phyloP scores from a whole-genome alignment of 768 basidiomycete genomes.

The Tylopilus intermedius region DNA sequence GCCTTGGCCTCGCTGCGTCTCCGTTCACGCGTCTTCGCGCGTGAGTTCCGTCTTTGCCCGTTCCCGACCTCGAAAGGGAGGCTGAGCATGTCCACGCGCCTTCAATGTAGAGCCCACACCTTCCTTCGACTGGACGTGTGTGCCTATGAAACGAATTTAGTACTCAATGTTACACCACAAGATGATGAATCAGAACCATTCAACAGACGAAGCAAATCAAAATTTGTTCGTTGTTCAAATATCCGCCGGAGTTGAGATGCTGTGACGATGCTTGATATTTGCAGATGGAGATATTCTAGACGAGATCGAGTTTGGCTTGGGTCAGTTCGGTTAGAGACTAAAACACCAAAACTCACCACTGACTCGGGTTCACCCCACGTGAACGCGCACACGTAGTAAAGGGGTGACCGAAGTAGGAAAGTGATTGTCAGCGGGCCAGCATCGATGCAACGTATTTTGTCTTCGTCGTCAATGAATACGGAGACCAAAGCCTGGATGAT shows the following conservation, averaged over 20 bases:
- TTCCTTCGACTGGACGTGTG: conserved; percentile 31
- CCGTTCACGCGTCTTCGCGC: conserved; percentile 61
- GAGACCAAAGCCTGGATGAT: conserved; percentile 95
- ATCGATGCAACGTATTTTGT: conserved; percentile 80
- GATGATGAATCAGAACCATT: conserved; percentile 41
- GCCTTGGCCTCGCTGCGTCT: conserved; percentile 80
- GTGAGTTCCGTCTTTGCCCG: conserved; percentile 28
- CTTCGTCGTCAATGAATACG: conserved; percentile 89
- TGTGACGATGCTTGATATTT: conserved; percentile 87
- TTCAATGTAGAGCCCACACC: conserved; percentile 29
- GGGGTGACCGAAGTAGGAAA: conserved; percentile 78
- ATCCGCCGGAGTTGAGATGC: conserved; percentile 77
- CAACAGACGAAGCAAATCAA: conserved; percentile 75
- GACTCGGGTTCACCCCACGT: conserved; percentile 96
- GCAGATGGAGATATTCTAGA: conserved; percentile 91
- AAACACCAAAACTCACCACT: conserved; percentile 54
- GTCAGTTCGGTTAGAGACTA: conserved; percentile 32
- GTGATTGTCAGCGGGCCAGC: conserved; percentile 79
- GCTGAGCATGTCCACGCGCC: conserved; percentile 34
- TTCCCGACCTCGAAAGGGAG: conserved; percentile 28
- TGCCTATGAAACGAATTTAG: conserved; percentile 43
- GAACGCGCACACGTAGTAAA: conserved; percentile 92
- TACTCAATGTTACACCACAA: conserved; percentile 28
- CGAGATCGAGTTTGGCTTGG: conserved; percentile 86
- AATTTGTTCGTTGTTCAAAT: conserved; percentile 87